phyloP scores from a whole-genome alignment of 768 basidiomycete genomes.

The Pleurotus djamor region DNA sequence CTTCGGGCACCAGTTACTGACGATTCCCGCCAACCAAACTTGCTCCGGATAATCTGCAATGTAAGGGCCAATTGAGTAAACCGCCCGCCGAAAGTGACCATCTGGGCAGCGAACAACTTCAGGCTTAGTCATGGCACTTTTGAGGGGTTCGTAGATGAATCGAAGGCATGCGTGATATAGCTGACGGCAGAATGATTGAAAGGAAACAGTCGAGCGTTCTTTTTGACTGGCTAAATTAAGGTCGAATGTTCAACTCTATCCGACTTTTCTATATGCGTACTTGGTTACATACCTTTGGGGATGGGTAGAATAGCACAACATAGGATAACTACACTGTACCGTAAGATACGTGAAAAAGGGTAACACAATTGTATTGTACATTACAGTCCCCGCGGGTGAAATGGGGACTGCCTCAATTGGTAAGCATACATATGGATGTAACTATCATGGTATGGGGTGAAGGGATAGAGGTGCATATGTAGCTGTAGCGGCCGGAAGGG shows the following conservation, averaged over 20 bases:
- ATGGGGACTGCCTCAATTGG: too few species aligned
- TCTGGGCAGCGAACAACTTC: conserved; percentile 20
- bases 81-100: conserved; percentile 19
- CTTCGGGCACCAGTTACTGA: conserved; percentile 25
- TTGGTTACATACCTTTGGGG: conserved; percentile 24
- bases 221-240: conserved; percentile 2
- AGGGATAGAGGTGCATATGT: too few species aligned
- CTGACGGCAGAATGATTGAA: conserved; percentile 16
- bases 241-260: too few species aligned
- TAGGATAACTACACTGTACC: too few species aligned
- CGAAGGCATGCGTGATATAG: conserved; percentile 20
- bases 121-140: conserved; percentile 19
- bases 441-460: too few species aligned
- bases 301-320: conserved; percentile 31
- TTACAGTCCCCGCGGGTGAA: too few species aligned
- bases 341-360: too few species aligned
- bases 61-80: conserved; percentile 24
- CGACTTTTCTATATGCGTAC: too few species aligned
- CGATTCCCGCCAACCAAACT: conserved; percentile 16
- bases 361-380: too few species aligned
- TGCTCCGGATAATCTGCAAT: conserved; percentile 27
- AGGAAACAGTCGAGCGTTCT: conserved; percentile 12
- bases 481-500: too few species aligned
- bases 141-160: conserved; percentile 14
- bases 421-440: too few species aligned